phyloP scores from a whole-genome alignment of 169 alveolate species.

The Eimeria tenella region DNA sequence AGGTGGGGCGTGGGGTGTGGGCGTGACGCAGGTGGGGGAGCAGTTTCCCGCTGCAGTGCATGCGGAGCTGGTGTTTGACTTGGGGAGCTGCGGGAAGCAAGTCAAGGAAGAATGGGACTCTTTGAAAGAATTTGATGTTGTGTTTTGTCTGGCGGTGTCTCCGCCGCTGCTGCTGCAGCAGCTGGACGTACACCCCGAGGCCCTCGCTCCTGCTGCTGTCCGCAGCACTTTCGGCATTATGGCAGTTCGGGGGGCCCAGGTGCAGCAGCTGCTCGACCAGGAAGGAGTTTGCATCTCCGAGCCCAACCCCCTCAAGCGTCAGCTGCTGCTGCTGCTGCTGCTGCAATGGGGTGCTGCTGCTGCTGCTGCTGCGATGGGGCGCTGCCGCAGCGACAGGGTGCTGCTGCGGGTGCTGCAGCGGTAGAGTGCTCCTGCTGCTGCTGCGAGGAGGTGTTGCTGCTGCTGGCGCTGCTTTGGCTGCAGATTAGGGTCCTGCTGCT shows the following conservation, averaged over 20 bases:
- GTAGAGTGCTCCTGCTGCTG: too few species aligned
- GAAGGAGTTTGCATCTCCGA: conserved; percentile 79
- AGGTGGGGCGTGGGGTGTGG: background rate
- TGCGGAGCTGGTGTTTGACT: conserved; percentile 72
- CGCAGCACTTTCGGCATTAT: conserved; percentile 70
- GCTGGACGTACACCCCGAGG: background rate
- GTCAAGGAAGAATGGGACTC: conserved; percentile 78
- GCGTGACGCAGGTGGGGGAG: conserved; percentile 74
- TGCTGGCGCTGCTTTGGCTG: too few species aligned
- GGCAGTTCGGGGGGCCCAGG: conserved; percentile 80
- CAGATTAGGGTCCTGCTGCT: too few species aligned
- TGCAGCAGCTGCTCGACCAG: conserved; percentile 76
- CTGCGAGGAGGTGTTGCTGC: too few species aligned
- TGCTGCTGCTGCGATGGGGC: background rate
- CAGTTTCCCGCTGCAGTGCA: conserved; percentile 80
- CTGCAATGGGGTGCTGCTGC: too few species aligned
- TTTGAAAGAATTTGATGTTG: conserved; percentile 59
- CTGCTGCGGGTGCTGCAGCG: too few species aligned
- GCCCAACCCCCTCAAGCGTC: conserved; percentile 48
- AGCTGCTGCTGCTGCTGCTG: conserved; percentile 12
- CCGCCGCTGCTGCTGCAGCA: conserved; percentile 46
- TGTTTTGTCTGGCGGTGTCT: conserved; percentile 65
- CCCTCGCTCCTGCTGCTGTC: conserved; percentile 6
- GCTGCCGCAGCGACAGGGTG: too few species aligned
- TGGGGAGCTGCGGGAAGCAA: conserved; percentile 40